Evolutionary conservation across 495 filamentous ascomycete genomes (phyloP).

Genomic region (Acidomyces sp.): DNA sequence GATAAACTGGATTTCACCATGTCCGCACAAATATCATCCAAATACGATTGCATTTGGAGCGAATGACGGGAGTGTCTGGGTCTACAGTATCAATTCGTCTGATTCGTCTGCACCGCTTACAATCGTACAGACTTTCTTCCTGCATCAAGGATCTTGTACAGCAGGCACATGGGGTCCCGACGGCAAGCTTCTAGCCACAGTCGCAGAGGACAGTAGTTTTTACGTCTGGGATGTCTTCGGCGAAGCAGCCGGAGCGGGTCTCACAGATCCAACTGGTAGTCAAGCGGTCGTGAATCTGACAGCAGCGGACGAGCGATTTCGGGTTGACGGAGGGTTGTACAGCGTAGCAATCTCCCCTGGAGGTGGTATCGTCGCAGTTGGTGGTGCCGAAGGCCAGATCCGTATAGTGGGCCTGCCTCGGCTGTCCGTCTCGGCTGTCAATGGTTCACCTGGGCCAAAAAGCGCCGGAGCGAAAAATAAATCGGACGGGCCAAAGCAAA

Average conservation of each 20-base stretch:
- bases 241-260: constrained; percentile 58
- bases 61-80: constrained; percentile 89
- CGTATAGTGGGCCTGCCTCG: constrained; percentile 73
- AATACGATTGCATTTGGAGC: constrained; percentile 86
- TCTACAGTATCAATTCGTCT: constrained; percentile 64
- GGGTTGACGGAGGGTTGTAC: constrained; percentile 81
- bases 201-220: constrained; percentile 75
- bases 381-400: constrained; percentile 74
- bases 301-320: constrained; percentile 71
- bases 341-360: constrained; percentile 68
- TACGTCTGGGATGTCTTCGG: constrained; percentile 92
- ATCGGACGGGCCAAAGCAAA: constrained; percentile 25
- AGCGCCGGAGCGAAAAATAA: constrained; percentile 34
- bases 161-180: constrained; percentile 85
- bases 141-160: constrained; percentile 75
- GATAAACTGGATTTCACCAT: constrained; percentile 79
- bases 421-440: constrained; percentile 30
- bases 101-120: constrained; percentile 50
- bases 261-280: constrained; percentile 48
- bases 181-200: constrained; percentile 77
- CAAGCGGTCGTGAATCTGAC: constrained; percentile 71
- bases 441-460: constrained; percentile 21
- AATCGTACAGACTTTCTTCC: constrained; percentile 80
- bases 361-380: constrained; percentile 66
- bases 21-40: constrained; percentile 51